Evolutionary conservation across 306 rosid species (phyloP).

Genomic region (Phaseolus lunatus): DNA sequence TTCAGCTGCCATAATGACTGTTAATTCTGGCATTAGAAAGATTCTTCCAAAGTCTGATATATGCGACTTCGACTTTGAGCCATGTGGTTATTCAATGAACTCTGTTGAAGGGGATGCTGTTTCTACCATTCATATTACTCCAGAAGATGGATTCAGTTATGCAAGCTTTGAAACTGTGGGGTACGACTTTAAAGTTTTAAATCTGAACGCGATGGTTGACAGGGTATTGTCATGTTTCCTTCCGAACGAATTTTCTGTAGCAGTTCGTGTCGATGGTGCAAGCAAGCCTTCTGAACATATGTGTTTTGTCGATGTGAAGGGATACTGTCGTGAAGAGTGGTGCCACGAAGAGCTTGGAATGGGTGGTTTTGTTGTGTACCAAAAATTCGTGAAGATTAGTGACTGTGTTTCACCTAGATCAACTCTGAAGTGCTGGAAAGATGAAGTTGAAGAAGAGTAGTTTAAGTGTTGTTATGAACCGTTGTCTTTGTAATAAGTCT

Average conservation of each 20-base stretch:
- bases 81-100: constrained; percentile 78
- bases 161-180: constrained; percentile 79
- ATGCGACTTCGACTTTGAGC: constrained; percentile 73
- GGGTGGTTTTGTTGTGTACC: constrained; percentile 65
- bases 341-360: constrained; percentile 63
- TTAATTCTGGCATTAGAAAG: constrained; percentile 64
- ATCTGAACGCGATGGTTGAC: constrained; percentile 48
- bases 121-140: constrained; percentile 71
- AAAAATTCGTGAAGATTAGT: constrained; percentile 50
- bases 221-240: constrained; percentile 66
- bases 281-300: constrained; percentile 53
- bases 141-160: constrained; percentile 70
- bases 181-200: constrained; percentile 51
- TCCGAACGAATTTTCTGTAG: constrained; percentile 66
- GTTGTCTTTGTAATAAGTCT: constrained; percentile 21
- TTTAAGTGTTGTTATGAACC: background rate
- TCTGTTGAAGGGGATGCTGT: constrained; percentile 67
- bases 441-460: constrained; percentile 69
- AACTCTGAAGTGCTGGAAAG: constrained; percentile 74
- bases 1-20: constrained; percentile 64
- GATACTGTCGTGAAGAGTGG: constrained; percentile 65
- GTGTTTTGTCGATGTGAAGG: constrained; percentile 56
- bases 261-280: constrained; percentile 59
- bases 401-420: constrained; percentile 72
- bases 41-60: constrained; percentile 72